Evolutionary conservation across 345 rosid genomes (phyloP).

Genomic region (Anastatica hierochuntica): DNA sequence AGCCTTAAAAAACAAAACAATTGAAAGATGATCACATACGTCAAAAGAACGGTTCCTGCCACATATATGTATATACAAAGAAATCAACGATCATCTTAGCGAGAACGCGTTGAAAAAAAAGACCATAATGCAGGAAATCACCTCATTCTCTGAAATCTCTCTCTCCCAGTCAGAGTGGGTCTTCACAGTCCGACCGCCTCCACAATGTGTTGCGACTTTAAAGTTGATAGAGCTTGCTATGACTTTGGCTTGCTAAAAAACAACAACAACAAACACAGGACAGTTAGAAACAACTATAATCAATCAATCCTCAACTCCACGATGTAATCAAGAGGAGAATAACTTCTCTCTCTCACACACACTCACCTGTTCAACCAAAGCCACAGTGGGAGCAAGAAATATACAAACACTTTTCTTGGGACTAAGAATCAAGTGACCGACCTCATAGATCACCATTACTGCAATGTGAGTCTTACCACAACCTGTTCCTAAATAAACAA

Average conservation of each 20-base stretch:
- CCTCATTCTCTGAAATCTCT: constrained; percentile 69
- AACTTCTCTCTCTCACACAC: no score
- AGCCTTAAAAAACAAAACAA: constrained; percentile 1
- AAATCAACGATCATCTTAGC: not conserved
- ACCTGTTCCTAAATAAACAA: constrained; percentile 82
- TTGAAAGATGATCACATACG: constrained; percentile 13
- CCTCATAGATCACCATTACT: constrained; percentile 71
- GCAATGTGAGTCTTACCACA: constrained; percentile 96
- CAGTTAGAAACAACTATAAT: no score
- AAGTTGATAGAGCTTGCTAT: constrained; percentile 57
- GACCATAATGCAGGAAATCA: constrained; percentile 15
- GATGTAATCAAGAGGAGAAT: no score
- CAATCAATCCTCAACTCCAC: no score
- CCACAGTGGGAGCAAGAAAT: constrained; percentile 89
- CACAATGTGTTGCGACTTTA: constrained; percentile 62
- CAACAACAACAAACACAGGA: constrained; percentile 13
- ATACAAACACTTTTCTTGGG: constrained; percentile 56
- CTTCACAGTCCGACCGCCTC: constrained; percentile 42
- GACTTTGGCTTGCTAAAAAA: constrained; percentile 87
- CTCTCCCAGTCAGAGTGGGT: constrained; percentile 60
- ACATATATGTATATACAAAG: not conserved
- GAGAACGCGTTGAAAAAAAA: not conserved
- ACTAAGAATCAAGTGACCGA: constrained; percentile 52
- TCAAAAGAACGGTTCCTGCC: not conserved
- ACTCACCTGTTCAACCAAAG: constrained; percentile 76